Evolutionary conservation across 768 basidiomycete species (phyloP), one percentile per base, ranked within the genome.

Genomic region (Lactifluus subvellereus): DNA sequence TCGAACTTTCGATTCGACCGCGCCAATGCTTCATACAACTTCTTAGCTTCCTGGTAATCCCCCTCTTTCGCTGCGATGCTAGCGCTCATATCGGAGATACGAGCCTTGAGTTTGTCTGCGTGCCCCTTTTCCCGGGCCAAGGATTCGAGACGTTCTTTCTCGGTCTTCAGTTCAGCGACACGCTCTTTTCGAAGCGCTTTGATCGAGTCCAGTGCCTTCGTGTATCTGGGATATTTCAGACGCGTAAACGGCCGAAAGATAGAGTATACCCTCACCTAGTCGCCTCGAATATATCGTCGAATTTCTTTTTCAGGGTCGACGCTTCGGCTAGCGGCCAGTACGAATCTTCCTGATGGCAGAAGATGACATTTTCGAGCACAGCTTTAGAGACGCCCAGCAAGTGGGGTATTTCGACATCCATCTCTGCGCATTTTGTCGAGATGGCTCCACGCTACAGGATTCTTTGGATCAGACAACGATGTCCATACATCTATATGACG

Each of bases 211-310:
- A 99, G 80, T 0, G 96, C 97, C 71, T 98, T 98, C 0, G 96
- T 98, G 74, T 98, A 99, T 70, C 95, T 97, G 61, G 0, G 30
- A 35, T 53, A 51, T 18, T 54, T 57, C 57, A 64, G 52, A 56
- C 33, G 35, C 30, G 14, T 48, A 18, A 37, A 20, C n/a, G 22
- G 14, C 27, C 38, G 42, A 37, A 27, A 55, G 50, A 8, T 20
- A 27, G n/a, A 10, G 52, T 6, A 30, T 37, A 5, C 1, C 71
- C 78, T 37, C 55, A 91, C 94, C 89, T 89, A 20, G 95, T 98
- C 4, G 97, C 97, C 74, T 99, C 97, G 69, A 99, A 98, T 60
- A 99, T 99, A 70, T 99, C 97, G 69, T 99, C 97, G 65, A 99
- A 99, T 73, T 98, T 98, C 82, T 98, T 98, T 81, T 99, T 99